These are phyloP conservation scores for Trichoderma erinaceum DNA, from an alignment of 495 filamentous ascomycete species.

Conservation along the genomic window DNA sequence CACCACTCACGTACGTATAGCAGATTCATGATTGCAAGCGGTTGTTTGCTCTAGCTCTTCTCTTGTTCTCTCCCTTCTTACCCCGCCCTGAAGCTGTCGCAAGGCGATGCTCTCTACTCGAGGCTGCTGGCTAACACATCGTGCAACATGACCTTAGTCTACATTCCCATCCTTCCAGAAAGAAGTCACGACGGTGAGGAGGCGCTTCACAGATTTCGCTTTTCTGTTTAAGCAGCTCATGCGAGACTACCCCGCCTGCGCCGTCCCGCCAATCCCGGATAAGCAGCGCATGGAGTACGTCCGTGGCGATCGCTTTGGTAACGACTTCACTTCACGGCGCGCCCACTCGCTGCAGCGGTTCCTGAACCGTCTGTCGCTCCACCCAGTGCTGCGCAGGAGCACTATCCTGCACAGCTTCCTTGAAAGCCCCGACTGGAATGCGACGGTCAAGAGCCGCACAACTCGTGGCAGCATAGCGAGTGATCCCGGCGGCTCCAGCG, in stretches of 20 bases:
- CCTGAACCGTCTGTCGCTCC: slow-evolving; percentile 75
- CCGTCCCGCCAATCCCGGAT: slow-evolving; percentile 90
- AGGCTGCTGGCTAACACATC: slow-evolving; percentile 15
- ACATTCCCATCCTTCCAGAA: slow-evolving; percentile 89
- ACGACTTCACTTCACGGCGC: slow-evolving; percentile 86
- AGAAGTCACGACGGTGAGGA: slow-evolving; percentile 65
- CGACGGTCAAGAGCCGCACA: slow-evolving; percentile 76
- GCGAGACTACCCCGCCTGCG: slow-evolving; percentile 81
- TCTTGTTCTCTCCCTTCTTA: slow-evolving; percentile 2
- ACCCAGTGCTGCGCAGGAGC: slow-evolving; percentile 83
- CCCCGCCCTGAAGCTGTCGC: neutral
- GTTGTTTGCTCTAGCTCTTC: neutral
- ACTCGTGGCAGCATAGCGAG: slow-evolving; percentile 47
- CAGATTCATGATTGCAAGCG: neutral
- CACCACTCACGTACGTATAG: slow-evolving; percentile 64
- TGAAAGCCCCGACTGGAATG: slow-evolving; percentile 92
- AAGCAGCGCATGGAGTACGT: slow-evolving; percentile 99
- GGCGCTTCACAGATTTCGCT: slow-evolving; percentile 95
- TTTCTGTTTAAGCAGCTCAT: slow-evolving; percentile 89
- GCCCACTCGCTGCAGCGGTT: slow-evolving; percentile 91
- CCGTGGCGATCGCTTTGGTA: slow-evolving; percentile 86
- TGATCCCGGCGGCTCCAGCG: slow-evolving; percentile 37
- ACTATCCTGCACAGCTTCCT: slow-evolving; percentile 79
- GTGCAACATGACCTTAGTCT: slow-evolving; percentile 51
- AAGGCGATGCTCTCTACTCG: neutral